Evolutionary conservation across 2,329 filamentous ascomycete genomes (phyloP).

Genomic region (Dichotomopilus funicola): DNA sequence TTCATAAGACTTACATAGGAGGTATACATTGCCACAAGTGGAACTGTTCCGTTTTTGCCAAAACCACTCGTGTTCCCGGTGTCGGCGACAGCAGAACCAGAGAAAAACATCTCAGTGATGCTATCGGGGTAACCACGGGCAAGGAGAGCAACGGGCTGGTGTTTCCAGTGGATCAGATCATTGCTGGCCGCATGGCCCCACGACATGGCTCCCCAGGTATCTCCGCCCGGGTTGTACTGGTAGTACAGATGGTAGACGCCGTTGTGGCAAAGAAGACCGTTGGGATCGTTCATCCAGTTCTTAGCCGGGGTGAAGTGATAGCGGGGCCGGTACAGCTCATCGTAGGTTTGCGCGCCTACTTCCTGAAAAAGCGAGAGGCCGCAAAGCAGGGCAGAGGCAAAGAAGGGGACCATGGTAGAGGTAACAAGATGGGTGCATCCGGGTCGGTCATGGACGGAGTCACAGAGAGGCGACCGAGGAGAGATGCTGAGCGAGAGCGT

Average conservation of each 20-base stretch:
- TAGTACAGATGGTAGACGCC: conserved; percentile 6
- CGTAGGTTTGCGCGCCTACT: conserved; percentile 2
- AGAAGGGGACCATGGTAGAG: neutral
- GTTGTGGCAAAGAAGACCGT: conserved; percentile 2
- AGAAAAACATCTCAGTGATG: conserved; percentile 4
- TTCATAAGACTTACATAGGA: conserved; percentile 2
- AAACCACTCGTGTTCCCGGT: conserved; percentile 4
- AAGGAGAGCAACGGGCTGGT: conserved; percentile 1
- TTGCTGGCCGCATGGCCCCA: conserved; percentile 4
- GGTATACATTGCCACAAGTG: conserved; percentile 5
- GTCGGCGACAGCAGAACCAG: conserved; percentile 4
- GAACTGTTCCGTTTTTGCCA: neutral
- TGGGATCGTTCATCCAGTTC: conserved; percentile 7
- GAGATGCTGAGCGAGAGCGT: neutral
- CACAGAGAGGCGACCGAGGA: neutral
- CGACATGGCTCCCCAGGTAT: conserved; percentile 4
- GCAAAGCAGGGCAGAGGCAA: neutral
- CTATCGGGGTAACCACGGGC: neutral
- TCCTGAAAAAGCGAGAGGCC: neutral
- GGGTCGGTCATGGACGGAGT: neutral
- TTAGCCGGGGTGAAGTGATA: conserved; percentile 4
- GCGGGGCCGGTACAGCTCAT: conserved; percentile 3
- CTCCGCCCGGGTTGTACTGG: conserved; percentile 5
- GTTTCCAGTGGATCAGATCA: conserved; percentile 1
- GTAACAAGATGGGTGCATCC: neutral